A percentile compares a stretch with the other conserved stretches of the same genome.
Evolutionary conservation across 768 basidiomycete genomes (phyloP).

Genomic region (Megacollybia marginata): DNA sequence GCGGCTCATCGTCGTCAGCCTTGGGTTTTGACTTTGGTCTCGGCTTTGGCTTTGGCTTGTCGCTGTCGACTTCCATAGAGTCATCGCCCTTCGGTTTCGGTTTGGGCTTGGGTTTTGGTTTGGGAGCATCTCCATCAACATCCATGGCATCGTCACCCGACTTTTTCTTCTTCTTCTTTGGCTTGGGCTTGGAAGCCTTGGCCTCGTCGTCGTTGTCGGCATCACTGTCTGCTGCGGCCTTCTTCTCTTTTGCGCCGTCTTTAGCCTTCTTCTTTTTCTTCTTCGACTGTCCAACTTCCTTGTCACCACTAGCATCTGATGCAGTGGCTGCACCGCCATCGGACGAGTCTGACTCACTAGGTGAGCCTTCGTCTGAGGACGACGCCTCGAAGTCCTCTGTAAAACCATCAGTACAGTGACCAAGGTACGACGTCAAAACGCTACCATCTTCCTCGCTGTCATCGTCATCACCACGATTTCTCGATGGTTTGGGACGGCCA

Average conservation of each 20-base stretch:
- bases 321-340: slow-evolving; percentile 66
- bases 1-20: slow-evolving; percentile 43
- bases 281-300: slow-evolving; percentile 42
- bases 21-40: slow-evolving; percentile 39
- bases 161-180: slow-evolving; percentile 34
- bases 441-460: slow-evolving; percentile 71
- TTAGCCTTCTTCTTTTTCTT: slow-evolving; percentile 37
- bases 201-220: slow-evolving; percentile 29
- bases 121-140: slow-evolving; percentile 30
- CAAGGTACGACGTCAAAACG: background rate
- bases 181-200: slow-evolving; percentile 26
- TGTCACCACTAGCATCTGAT: slow-evolving; percentile 78
- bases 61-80: slow-evolving; percentile 42
- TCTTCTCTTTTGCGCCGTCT: slow-evolving; percentile 29
- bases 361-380: slow-evolving; percentile 82
- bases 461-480: slow-evolving; percentile 58
- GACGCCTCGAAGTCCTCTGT: slow-evolving; percentile 89
- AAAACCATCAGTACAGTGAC: slow-evolving; percentile 1
- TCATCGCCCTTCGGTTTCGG: slow-evolving; percentile 37
- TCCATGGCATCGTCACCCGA: slow-evolving; percentile 29
- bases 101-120: slow-evolving; percentile 40
- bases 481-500: slow-evolving; percentile 40
- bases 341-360: slow-evolving; percentile 63
- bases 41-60: slow-evolving; percentile 30
- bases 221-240: slow-evolving; percentile 27